Conservation (phyloP, 805 yeast genomes). For the Sugiyamaella valdiviana region DNA sequence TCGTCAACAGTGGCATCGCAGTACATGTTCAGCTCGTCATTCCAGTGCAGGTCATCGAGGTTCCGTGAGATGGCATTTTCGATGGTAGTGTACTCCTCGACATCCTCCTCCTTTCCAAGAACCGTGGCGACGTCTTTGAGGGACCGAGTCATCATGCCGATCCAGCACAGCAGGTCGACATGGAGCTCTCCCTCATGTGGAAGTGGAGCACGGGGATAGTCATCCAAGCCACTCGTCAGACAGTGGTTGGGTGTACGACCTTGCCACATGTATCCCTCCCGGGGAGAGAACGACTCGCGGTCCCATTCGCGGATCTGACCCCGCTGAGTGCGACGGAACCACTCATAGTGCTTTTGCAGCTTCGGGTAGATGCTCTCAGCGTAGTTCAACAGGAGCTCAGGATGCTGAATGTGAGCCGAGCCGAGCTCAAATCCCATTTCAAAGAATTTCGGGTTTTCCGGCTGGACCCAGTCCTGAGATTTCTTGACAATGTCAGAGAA, state of each 20-base stretch:
- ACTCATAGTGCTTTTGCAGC: slow-evolving; percentile 67
- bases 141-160: slow-evolving; percentile 84
- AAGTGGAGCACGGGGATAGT: slow-evolving; percentile 77
- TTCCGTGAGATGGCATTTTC: slow-evolving; percentile 55
- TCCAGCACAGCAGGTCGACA: slow-evolving; percentile 87
- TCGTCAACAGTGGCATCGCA: slow-evolving; percentile 81
- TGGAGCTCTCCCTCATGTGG: slow-evolving; percentile 87
- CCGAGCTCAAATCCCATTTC: slow-evolving; percentile 22
- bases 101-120: slow-evolving; percentile 55
- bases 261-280: slow-evolving; percentile 84
- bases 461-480: slow-evolving; percentile 13
- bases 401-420: slow-evolving; percentile 48
- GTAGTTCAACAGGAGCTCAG: slow-evolving; percentile 34
- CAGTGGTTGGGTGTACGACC: slow-evolving; percentile 84
- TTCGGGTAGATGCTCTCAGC: slow-evolving; percentile 65
- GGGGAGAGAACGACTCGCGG: slow-evolving; percentile 42
- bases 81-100: slow-evolving; percentile 44
- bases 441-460: neutral
- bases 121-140: slow-evolving; percentile 66
- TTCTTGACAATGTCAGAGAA: slow-evolving; percentile 45
- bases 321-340: slow-evolving; percentile 76
- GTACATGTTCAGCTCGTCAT: slow-evolving; percentile 53
- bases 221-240: slow-evolving; percentile 90
- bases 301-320: slow-evolving; percentile 73
- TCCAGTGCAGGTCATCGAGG: slow-evolving; percentile 77